These are phyloP conservation scores for Pleodorina starrii DNA, from an alignment of 139 green algal genomes.

Conservation along the genomic window DNA sequence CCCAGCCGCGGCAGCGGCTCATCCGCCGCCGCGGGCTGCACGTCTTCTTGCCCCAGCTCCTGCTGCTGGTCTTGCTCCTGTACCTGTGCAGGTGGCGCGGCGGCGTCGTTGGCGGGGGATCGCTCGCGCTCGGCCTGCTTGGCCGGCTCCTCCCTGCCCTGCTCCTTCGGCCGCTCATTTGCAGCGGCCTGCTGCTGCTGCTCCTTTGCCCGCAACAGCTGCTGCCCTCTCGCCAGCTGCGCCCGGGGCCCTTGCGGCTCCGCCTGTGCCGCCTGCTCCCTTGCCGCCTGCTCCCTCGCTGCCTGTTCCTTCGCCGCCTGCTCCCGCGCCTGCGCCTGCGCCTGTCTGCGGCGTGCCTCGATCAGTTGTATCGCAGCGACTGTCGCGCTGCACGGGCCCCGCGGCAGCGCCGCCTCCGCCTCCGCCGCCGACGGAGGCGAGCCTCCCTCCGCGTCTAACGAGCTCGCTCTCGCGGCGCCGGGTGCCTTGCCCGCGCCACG, in stretches of 20 bases:
- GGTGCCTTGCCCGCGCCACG: neutral
- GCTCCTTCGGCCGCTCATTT: neutral
- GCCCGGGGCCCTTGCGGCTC: neutral
- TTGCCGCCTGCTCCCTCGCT: neutral
- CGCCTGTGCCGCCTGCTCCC: neutral
- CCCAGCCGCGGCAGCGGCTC: neutral
- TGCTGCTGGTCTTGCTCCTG: neutral
- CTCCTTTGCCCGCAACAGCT: neutral
- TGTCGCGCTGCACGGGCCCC: neutral
- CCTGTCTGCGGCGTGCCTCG: conserved; percentile 1
- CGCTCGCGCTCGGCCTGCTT: too few relatives aligned
- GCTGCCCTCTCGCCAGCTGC: neutral
- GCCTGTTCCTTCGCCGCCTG: neutral
- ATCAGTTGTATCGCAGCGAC: neutral
- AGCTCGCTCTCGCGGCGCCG: neutral
- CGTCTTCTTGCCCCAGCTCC: neutral
- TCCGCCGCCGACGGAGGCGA: neutral
- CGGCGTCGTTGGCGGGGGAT: too few relatives aligned
- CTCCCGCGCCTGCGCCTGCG: neutral
- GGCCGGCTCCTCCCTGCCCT: neutral
- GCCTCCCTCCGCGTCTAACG: neutral
- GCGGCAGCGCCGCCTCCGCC: neutral
- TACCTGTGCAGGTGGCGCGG: too few relatives aligned
- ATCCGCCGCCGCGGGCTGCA: neutral
- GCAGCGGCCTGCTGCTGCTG: neutral